These are phyloP conservation scores for Phytophthora parvispora DNA, from an alignment of 352 stramenopile genomes.

Conservation along the genomic window DNA sequence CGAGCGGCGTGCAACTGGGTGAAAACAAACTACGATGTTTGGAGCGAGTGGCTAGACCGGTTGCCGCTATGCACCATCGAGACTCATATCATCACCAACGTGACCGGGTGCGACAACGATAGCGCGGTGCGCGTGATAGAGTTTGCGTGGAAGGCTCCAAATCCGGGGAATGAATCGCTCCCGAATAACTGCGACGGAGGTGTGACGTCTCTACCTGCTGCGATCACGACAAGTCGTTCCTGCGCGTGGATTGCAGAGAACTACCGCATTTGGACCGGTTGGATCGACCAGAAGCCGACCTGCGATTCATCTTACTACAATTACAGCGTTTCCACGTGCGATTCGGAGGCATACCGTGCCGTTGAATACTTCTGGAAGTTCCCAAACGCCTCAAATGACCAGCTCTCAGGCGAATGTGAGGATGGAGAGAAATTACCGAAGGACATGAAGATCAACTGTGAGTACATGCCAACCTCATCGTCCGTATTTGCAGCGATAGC, in stretches of 20 bases:
- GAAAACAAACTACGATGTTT: slow-evolving; percentile 57
- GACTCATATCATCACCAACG: slow-evolving; percentile 31
- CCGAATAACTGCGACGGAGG: slow-evolving; percentile 62
- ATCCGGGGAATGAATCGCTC: slow-evolving; percentile 40
- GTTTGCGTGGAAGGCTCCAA: slow-evolving; percentile 51
- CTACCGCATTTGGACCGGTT: slow-evolving; percentile 33
- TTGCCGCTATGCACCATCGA: slow-evolving; percentile 47
- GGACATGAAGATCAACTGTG: slow-evolving; percentile 42
- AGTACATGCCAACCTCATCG: slow-evolving; percentile 44
- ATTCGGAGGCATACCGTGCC: slow-evolving; percentile 25
- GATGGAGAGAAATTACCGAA: slow-evolving; percentile 24
- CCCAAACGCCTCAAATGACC: slow-evolving; percentile 12
- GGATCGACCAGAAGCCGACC: slow-evolving; percentile 37
- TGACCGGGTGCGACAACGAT: slow-evolving; percentile 37
- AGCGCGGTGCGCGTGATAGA: slow-evolving; percentile 23
- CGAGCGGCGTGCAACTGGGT: slow-evolving; percentile 59
- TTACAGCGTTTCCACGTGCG: slow-evolving; percentile 48
- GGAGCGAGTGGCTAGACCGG: slow-evolving; percentile 55
- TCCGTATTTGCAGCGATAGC: slow-evolving; percentile 19
- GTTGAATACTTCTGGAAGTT: slow-evolving; percentile 56
- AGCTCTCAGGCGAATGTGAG: slow-evolving; percentile 40
- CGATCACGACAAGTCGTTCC: slow-evolving; percentile 48
- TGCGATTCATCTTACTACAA: slow-evolving; percentile 59
- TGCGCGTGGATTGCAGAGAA: slow-evolving; percentile 55
- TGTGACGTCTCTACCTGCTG: slow-evolving; percentile 23